These are phyloP conservation scores for Dioszegia crocea DNA, from an alignment of 768 basidiomycete species.

Conservation along the genomic window DNA sequence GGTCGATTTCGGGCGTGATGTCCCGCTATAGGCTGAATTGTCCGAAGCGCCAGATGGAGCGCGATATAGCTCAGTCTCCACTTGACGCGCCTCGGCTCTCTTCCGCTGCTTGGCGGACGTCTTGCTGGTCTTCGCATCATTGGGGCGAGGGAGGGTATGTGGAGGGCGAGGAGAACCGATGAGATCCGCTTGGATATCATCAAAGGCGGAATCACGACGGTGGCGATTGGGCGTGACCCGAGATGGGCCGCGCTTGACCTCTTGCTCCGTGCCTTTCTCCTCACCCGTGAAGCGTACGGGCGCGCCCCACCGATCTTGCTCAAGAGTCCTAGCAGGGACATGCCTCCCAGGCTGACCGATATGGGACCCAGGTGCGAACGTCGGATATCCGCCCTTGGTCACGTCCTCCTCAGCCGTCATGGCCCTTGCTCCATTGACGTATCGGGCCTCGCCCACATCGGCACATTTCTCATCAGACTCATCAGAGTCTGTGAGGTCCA, in stretches of 20 bases:
- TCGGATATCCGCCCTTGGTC: constrained; percentile 37
- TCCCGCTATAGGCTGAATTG: not conserved
- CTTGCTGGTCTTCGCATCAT: not conserved
- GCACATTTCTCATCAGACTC: constrained; percentile 4
- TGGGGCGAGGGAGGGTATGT: not conserved
- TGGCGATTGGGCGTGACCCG: not conserved
- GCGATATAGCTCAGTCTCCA: not conserved
- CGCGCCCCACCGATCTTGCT: constrained; percentile 15
- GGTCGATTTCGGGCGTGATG: constrained; percentile 1
- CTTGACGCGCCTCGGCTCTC: not conserved
- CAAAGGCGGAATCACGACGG: not conserved
- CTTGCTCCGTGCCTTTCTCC: not conserved
- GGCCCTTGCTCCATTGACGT: not conserved
- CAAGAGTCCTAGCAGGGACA: constrained; percentile 30
- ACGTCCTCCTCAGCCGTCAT: constrained; percentile 20
- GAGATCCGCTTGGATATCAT: not conserved
- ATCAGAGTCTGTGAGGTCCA: constrained; percentile 12
- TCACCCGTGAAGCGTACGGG: constrained; percentile 19
- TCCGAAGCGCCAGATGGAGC: not conserved
- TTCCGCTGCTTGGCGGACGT: not conserved
- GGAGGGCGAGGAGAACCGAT: not conserved
- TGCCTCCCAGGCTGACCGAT: constrained; percentile 26
- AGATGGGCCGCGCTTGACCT: not conserved
- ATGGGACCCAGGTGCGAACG: constrained; percentile 25
- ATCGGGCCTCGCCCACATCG: not conserved